Evolutionary conservation across 2,329 filamentous ascomycete genomes (phyloP).

Genomic region (Ceratocystis variospora): DNA sequence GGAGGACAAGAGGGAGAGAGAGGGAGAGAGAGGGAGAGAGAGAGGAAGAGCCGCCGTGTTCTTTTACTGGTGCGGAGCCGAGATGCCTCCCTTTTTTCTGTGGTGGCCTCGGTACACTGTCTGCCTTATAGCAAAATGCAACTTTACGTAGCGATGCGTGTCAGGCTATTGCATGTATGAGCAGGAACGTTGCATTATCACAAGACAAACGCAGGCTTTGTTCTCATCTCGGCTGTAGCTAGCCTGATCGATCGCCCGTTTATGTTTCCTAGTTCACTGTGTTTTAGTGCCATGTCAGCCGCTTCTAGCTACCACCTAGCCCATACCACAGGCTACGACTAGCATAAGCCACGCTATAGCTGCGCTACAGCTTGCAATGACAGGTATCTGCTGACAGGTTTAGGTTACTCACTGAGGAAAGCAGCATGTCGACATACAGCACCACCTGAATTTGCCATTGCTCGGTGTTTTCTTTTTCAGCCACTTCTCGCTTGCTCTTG

Average conservation of each 20-base stretch:
- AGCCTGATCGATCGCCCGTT: background rate
- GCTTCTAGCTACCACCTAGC: background rate
- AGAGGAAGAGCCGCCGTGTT: background rate
- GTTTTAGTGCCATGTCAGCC: background rate
- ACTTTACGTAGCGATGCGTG: no score
- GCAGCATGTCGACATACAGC: background rate
- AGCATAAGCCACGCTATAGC: no score
- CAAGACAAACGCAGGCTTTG: background rate
- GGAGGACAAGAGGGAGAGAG: background rate
- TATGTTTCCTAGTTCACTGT: background rate
- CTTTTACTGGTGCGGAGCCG: background rate
- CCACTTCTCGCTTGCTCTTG: background rate
- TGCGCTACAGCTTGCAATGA: no score
- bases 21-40: background rate
- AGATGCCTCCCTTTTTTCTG: background rate
- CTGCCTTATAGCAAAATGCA: no score
- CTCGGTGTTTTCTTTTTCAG: background rate
- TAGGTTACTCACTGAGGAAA: no score
- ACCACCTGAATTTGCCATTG: background rate
- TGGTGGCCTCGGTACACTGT: no score
- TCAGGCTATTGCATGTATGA: background rate
- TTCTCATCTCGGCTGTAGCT: background rate
- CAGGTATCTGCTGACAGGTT: no score
- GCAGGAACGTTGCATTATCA: background rate
- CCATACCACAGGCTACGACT: no score